phyloP scores from a whole-genome alignment of 1,139 yeast species.

The Pneumocystis jirovecii region DNA sequence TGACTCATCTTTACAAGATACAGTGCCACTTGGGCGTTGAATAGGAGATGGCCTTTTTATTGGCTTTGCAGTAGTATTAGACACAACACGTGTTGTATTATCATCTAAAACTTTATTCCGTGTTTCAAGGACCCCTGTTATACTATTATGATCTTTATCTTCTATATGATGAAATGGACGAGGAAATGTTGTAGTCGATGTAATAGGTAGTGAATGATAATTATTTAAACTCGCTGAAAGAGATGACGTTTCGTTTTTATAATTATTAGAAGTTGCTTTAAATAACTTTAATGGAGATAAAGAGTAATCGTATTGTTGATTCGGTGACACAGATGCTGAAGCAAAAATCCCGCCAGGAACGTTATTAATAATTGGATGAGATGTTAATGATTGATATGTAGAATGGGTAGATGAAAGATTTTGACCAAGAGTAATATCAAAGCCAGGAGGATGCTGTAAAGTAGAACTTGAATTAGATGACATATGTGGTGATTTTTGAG shows the following conservation, averaged over 20 bases:
- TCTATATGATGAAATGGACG: slow-evolving; percentile 1
- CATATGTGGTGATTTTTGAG: background rate
- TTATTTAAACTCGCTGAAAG: slow-evolving; percentile 4
- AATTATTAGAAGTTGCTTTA: background rate
- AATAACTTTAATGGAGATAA: background rate
- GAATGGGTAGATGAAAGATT: background rate
- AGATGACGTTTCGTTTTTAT: background rate
- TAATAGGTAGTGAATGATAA: slow-evolving; percentile 2
- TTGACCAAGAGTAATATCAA: background rate
- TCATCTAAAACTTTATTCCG: slow-evolving; percentile 5
- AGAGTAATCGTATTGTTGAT: background rate
- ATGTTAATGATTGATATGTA: background rate
- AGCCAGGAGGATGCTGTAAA: background rate
- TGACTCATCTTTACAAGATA: slow-evolving; percentile 4
- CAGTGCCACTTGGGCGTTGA: slow-evolving; percentile 13
- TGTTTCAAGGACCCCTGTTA: slow-evolving; percentile 2
- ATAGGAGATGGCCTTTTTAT: slow-evolving; percentile 15
- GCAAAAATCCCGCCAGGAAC: background rate
- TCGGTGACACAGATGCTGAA: background rate
- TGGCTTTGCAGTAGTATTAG: slow-evolving; percentile 8
- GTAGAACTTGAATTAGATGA: background rate
- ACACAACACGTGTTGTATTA: background rate
- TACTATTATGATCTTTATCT: background rate
- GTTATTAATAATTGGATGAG: background rate
- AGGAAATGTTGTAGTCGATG: background rate